Base-by-base conservation (phyloP, 2,329 filamentous ascomycete species). In the Aureobasidium leucospermi region DNA sequence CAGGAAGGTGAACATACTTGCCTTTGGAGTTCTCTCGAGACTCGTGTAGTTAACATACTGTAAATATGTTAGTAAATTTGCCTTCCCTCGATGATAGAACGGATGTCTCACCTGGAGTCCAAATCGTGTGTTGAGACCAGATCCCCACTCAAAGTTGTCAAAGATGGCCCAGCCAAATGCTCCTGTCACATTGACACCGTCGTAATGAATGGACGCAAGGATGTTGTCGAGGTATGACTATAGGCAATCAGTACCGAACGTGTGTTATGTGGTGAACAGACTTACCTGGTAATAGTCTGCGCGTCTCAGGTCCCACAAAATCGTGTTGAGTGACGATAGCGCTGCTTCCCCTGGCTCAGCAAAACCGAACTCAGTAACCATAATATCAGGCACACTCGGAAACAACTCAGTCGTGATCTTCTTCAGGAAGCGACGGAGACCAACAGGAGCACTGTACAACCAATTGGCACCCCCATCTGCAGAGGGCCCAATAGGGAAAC, bases 401-500 rank as follows among this genome's bases (percentile, higher is more conserved):
- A n/a, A 42, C 11, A 42, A 15, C 41, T 38, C 49, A 1, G 34
- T 52, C 19, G 38, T 41, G 23, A 38, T 41, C 38, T 52, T 41
- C 34, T 52, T 51, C 58, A 74, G 60, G 49, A 73, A 72, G 15
- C 63, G 55, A 0, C 71, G 70, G 6, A 74, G 65, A 60, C 71
- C 73, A 31, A 67, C 66, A 0, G 70, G 73, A 0, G 69, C 69
- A 41, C 67, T 67, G 59, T 70, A 67, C 23, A 74, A 62, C 71
- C 71, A 75, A 3, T 65, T 64, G 6, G 68, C 65, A 8, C 69
- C 67, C 0, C 65, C 62, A 58, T 73, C 71, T 4, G 71, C 75
- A 0, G 75, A 66, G 2, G 77, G 78, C 0, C 72, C 71, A 49
- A 77, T 66, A 1, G 75, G 75, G 62, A 79, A 80, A 4, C 75